A percentile compares a stretch with the other conserved stretches of the same genome.
Evolutionary conservation across 768 basidiomycete genomes (phyloP).

Genomic region (Phaeotremella skinneri): DNA sequence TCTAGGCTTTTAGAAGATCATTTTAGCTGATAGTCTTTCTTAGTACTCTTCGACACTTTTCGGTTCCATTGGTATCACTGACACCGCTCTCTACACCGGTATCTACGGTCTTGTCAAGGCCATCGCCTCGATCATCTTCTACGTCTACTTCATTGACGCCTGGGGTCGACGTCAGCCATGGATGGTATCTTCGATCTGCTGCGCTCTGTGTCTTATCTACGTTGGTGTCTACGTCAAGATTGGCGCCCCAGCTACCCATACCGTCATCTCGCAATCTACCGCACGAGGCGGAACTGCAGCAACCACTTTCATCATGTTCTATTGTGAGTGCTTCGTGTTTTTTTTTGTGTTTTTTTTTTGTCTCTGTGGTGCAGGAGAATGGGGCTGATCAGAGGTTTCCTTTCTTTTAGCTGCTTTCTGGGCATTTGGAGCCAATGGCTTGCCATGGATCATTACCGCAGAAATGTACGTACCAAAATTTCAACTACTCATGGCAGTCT

Average conservation of each 20-base stretch:
- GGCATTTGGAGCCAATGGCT: conserved; percentile 53
- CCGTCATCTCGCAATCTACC: conserved; percentile 16
- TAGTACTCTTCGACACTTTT: conserved; percentile 57
- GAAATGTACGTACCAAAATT: conserved; percentile 30
- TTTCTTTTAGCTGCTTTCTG: no score
- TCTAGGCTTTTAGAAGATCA: conserved; percentile 56
- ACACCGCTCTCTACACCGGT: conserved; percentile 54
- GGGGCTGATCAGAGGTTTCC: not conserved
- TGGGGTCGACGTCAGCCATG: conserved; percentile 54
- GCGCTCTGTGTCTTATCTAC: conserved; percentile 55
- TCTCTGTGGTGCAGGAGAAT: not conserved
- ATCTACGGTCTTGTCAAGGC: conserved; percentile 57
- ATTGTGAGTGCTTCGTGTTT: conserved; percentile 53
- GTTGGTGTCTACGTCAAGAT: conserved; percentile 56
- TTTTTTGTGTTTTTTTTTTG: conserved; percentile 54
- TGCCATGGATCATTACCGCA: conserved; percentile 55
- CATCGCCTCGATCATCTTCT: conserved; percentile 17
- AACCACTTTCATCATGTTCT: conserved; percentile 33
- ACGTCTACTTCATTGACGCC: conserved; percentile 54
- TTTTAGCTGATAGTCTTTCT: conserved; percentile 54
- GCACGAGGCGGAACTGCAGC: conserved; percentile 28
- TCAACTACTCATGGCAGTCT: no score
- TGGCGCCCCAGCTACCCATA: conserved; percentile 46
- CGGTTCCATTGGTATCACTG: conserved; percentile 55
- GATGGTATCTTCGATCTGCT: conserved; percentile 53